Evolutionary conservation across 2,329 filamentous ascomycete genomes (phyloP).

Genomic region (Fusarium aywerte): DNA sequence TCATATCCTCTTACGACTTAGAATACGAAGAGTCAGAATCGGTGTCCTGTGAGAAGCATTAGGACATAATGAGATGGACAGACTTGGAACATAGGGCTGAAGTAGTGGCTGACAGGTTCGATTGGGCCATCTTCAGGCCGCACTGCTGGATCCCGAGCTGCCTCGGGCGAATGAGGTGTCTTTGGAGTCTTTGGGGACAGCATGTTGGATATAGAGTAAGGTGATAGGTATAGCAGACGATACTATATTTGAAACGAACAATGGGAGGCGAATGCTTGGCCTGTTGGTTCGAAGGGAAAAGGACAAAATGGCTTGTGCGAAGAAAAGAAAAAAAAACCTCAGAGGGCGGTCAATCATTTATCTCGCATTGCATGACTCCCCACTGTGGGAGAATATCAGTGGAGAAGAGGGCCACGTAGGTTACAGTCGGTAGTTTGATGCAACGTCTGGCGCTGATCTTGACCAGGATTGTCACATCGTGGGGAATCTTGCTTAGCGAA

Average conservation of each 20-base stretch:
- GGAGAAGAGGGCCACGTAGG: slow-evolving; percentile 7
- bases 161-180: not conserved
- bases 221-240: not conserved
- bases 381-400: slow-evolving; percentile 6
- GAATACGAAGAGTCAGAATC: slow-evolving; percentile 29
- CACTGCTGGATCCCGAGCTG: not conserved
- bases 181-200: not conserved
- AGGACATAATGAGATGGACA: not conserved
- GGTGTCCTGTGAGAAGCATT: slow-evolving; percentile 16
- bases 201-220: not conserved
- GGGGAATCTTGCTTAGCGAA: not conserved
- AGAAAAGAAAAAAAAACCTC: slow-evolving; percentile 9
- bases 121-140: slow-evolving; percentile 3
- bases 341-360: slow-evolving; percentile 26
- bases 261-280: not conserved
- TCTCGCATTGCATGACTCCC: slow-evolving; percentile 17
- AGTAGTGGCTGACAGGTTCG: slow-evolving; percentile 2
- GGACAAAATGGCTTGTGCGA: not conserved
- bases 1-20: slow-evolving; percentile 3
- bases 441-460: slow-evolving; percentile 1
- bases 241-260: not conserved
- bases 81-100: not conserved
- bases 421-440: not conserved
- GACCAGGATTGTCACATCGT: not conserved
- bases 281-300: not conserved